These are phyloP conservation scores for Agastache rugosa DNA, from an alignment of 257 asterid species.

Conservation along the genomic window DNA sequence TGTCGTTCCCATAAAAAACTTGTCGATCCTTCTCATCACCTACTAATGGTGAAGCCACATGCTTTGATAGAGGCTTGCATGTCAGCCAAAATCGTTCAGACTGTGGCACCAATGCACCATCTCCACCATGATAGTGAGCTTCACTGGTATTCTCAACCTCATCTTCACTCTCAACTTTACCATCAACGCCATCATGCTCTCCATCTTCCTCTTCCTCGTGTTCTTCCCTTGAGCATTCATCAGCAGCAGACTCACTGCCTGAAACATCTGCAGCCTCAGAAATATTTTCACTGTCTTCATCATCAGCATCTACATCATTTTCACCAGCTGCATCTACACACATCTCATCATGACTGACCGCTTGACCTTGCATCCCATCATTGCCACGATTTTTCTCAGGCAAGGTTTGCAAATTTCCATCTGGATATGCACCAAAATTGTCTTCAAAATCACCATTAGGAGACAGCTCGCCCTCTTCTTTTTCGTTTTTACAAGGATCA, in stretches of 20 bases:
- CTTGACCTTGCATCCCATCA: conserved; percentile 57
- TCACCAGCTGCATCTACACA: conserved; percentile 71
- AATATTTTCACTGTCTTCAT: conserved; percentile 83
- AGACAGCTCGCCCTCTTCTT: conserved; percentile 94
- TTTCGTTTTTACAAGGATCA: conserved; percentile 80
- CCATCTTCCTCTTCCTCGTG: conserved; percentile 83
- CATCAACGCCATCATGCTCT: conserved; percentile 77
- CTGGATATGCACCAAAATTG: conserved; percentile 67
- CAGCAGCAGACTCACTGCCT: conserved; percentile 93
- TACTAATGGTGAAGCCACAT: conserved; percentile 49
- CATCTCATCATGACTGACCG: conserved; percentile 53
- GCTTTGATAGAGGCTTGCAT: conserved; percentile 82
- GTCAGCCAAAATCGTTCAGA: conserved; percentile 66
- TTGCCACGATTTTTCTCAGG: conserved; percentile 47
- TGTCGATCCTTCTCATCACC: conserved; percentile 47
- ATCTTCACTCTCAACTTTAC: conserved; percentile 94
- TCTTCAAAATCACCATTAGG: conserved; percentile 84
- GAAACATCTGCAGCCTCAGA: conserved; percentile 90
- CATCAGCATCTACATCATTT: conserved; percentile 83
- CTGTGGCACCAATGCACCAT: conserved; percentile 56
- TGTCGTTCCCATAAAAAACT: conserved; percentile 87
- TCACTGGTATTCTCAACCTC: conserved; percentile 85
- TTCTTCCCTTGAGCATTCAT: conserved; percentile 85
- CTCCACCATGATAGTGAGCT: conserved; percentile 68
- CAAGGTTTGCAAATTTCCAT: conserved; percentile 49